Evolutionary conservation across 2,329 filamentous ascomycete species (phyloP).

Genomic region (Coniochaeta sp.): DNA sequence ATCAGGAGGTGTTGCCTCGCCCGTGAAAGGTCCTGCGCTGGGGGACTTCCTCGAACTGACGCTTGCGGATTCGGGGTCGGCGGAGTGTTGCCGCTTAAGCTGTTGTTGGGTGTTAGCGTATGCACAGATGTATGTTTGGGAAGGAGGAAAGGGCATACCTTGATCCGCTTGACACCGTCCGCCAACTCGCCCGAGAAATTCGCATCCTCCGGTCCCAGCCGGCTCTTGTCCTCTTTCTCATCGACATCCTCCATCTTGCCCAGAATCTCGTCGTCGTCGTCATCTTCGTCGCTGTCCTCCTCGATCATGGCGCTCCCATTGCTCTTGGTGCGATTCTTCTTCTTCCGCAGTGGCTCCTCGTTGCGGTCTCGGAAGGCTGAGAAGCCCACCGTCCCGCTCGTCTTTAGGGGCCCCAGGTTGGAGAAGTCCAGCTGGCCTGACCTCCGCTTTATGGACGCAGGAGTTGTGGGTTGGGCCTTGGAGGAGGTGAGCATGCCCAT

Average conservation of each 20-base stretch:
- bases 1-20: conserved; percentile 33
- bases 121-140: conserved; percentile 18
- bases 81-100: conserved; percentile 77
- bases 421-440: conserved; percentile 82
- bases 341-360: conserved; percentile 45
- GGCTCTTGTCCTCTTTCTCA: conserved; percentile 52
- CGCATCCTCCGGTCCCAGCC: conserved; percentile 64
- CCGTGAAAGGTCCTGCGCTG: conserved; percentile 31
- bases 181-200: conserved; percentile 67
- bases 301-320: conserved; percentile 57
- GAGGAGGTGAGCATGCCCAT: conserved; percentile 77
- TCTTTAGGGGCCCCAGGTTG: conserved; percentile 74
- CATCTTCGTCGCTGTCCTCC: conserved; percentile 68
- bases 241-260: conserved; percentile 58
- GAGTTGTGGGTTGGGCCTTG: conserved; percentile 57
- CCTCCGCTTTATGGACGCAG: conserved; percentile 63
- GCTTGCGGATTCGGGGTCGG: conserved; percentile 51
- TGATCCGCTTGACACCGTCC: conserved; percentile 76
- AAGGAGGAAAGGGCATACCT: conserved; percentile 43
- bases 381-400: conserved; percentile 84
- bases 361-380: conserved; percentile 75
- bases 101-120: conserved; percentile 24
- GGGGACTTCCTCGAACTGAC: conserved; percentile 37
- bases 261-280: conserved; percentile 57
- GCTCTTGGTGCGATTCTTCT: conserved; percentile 55